These are phyloP conservation scores for Boletellus sp. DNA, from an alignment of 768 basidiomycete species.

Conservation along the genomic window DNA sequence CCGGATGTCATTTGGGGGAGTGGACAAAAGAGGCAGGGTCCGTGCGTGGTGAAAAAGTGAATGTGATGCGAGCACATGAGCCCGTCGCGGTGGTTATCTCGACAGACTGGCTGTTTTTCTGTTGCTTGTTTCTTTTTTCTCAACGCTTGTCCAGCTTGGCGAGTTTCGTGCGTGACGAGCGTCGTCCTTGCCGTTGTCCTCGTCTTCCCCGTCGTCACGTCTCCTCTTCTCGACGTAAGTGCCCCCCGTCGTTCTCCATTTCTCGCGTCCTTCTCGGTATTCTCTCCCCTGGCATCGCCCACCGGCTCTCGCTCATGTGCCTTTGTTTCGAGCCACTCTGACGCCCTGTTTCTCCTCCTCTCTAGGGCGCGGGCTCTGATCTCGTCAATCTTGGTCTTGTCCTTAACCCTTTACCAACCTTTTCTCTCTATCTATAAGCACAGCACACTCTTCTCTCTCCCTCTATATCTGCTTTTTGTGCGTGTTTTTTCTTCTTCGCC, in stretches of 20 bases:
- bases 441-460: slow-evolving; percentile 33
- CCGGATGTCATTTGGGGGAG: slow-evolving; percentile 6
- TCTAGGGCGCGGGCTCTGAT: slow-evolving; percentile 29
- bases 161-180: slow-evolving; percentile 21
- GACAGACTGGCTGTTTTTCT: slow-evolving; percentile 13
- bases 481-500: slow-evolving; percentile 35
- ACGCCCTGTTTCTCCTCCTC: background rate
- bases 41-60: slow-evolving; percentile 28
- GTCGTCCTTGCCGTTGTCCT: slow-evolving; percentile 12
- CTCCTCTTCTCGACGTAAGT: slow-evolving; percentile 26
- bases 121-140: slow-evolving; percentile 17
- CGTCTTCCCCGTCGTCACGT: slow-evolving; percentile 12
- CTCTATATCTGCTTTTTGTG: slow-evolving; percentile 36
- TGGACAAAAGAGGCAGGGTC: slow-evolving; percentile 17
- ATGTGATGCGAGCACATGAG: slow-evolving; percentile 18
- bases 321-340: slow-evolving; percentile 1
- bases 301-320: background rate
- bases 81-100: slow-evolving; percentile 6
- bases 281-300: background rate
- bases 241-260: background rate
- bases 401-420: slow-evolving; percentile 32
- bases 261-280: background rate
- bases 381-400: slow-evolving; percentile 34
- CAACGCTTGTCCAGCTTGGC: slow-evolving; percentile 18
- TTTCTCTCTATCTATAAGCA: slow-evolving; percentile 39